A percentile compares a stretch with the other conserved stretches of the same genome.
Evolutionary conservation across 352 stramenopile species (phyloP).

Genomic region (Plasmopara halstedii): DNA sequence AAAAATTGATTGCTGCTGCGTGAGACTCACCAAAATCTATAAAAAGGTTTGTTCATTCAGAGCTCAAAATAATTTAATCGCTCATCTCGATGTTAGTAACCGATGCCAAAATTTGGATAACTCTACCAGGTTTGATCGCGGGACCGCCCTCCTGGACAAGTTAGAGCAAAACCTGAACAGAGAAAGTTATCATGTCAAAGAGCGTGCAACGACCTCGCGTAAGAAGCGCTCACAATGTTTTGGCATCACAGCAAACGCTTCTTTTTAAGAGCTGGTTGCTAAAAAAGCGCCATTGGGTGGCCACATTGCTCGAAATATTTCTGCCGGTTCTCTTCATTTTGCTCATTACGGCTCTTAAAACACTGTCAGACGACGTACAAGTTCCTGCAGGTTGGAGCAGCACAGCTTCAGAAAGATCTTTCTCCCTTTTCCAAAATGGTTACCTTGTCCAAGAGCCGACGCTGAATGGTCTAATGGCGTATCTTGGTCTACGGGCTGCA

Average conservation of each 20-base stretch:
- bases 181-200: too few relatives aligned
- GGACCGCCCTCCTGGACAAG: too few relatives aligned
- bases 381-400: constrained; percentile 60
- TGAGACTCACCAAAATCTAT: too few relatives aligned
- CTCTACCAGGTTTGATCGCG: too few relatives aligned
- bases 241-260: constrained; percentile 27
- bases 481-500: constrained; percentile 26
- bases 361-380: constrained; percentile 37
- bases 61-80: too few relatives aligned
- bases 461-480: constrained; percentile 44
- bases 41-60: too few relatives aligned
- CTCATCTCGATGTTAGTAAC: too few relatives aligned
- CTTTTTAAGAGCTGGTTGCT: constrained; percentile 72
- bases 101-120: too few relatives aligned
- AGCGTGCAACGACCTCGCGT: too few relatives aligned
- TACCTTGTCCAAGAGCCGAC: constrained; percentile 45
- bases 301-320: constrained; percentile 45
- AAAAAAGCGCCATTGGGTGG: constrained; percentile 54
- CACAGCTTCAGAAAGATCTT: constrained; percentile 16
- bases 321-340: constrained; percentile 66
- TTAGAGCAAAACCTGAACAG: too few relatives aligned
- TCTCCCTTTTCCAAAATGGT: constrained; percentile 22
- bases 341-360: constrained; percentile 44
- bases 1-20: too few relatives aligned
- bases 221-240: too few relatives aligned